A percentile compares a stretch with the other conserved stretches of the same genome.
These are phyloP conservation scores for Emericellopsis cladophorae DNA, from an alignment of 2,329 filamentous ascomycete species.

Conservation along the genomic window DNA sequence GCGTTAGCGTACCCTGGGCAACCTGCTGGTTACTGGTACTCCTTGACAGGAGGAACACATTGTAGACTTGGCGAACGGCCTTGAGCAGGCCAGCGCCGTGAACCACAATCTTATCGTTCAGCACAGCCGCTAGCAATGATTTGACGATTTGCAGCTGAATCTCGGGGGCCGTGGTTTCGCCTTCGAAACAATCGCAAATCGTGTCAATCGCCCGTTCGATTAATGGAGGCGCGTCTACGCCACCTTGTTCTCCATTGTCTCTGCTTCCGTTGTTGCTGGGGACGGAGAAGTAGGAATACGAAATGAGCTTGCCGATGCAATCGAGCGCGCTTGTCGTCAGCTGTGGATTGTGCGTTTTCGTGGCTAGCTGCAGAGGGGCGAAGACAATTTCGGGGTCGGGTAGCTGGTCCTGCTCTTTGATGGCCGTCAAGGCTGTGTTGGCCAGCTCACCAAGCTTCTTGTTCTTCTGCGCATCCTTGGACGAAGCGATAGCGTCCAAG, in stretches of 20 bases:
- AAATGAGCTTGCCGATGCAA: conserved; percentile 97
- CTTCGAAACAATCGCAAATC: conserved; percentile 98
- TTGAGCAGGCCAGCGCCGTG: conserved; percentile 93
- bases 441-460: conserved; percentile 75
- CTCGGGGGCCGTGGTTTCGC: conserved; percentile 82
- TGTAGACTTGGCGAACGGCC: conserved; percentile 95
- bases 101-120: conserved; percentile 98
- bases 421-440: conserved; percentile 68
- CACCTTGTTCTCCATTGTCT: conserved; percentile 24
- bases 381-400: conserved; percentile 91
- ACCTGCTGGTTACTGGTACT: conserved; percentile 93
- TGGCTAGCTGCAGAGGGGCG: conserved; percentile 78
- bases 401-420: conserved; percentile 73
- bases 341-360: conserved; percentile 72
- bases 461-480: conserved; percentile 80
- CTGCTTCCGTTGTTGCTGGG: conserved; percentile 29
- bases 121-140: conserved; percentile 82
- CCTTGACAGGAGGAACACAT: conserved; percentile 92
- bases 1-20: conserved; percentile 89
- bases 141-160: conserved; percentile 98
- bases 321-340: conserved; percentile 86
- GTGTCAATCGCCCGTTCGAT: conserved; percentile 98
- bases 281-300: conserved; percentile 93
- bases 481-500: conserved; percentile 79
- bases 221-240: conserved; percentile 45